Percentiles rank a stretch among this genome's conserved stretches.
Evolutionary conservation across 2,329 filamentous ascomycete species (phyloP).

Genomic region (Paraconiothyrium brasiliense): DNA sequence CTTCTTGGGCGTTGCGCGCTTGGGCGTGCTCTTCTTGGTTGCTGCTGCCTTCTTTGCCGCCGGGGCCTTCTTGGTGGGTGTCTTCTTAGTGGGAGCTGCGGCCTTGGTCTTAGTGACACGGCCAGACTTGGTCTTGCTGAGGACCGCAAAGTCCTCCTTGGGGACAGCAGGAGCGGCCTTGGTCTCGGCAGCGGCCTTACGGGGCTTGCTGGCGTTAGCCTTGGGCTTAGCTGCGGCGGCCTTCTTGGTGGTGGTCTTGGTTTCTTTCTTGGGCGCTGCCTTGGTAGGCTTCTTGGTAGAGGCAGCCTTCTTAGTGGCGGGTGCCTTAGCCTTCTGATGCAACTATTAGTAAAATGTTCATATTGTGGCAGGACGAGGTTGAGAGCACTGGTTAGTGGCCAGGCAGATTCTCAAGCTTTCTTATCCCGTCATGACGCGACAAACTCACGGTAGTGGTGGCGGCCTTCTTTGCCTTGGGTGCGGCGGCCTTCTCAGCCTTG

Average conservation of each 20-base stretch:
- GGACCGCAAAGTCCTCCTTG: conserved; percentile 71
- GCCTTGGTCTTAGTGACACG: conserved; percentile 78
- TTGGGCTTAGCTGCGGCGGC: conserved; percentile 49
- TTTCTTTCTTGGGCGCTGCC: conserved; percentile 23
- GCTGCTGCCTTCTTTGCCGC: conserved; percentile 48
- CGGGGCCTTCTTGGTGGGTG: conserved; percentile 53
- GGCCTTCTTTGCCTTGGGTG: conserved; percentile 34
- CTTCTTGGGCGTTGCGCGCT: conserved; percentile 56
- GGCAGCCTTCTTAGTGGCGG: conserved; percentile 30
- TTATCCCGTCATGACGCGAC: neutral
- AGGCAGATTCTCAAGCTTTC: neutral
- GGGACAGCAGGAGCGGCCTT: conserved; percentile 68
- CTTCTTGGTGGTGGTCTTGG: conserved; percentile 42
- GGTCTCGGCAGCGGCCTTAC: conserved; percentile 53
- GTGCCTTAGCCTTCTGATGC: conserved; percentile 39
- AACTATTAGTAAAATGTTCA: conserved; percentile 23
- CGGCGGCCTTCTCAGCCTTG: conserved; percentile 38
- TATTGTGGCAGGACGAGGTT: neutral
- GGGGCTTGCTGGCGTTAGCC: conserved; percentile 58
- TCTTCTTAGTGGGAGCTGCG: conserved; percentile 50
- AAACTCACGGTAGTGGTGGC: conserved; percentile 36
- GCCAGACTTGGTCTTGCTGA: conserved; percentile 86
- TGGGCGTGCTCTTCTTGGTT: conserved; percentile 56
- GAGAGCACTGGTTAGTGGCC: neutral
- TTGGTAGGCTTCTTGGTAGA: conserved; percentile 28